Evolutionary conservation across 805 yeast species (phyloP).

Genomic region (Kodamaea jinghongensis): DNA sequence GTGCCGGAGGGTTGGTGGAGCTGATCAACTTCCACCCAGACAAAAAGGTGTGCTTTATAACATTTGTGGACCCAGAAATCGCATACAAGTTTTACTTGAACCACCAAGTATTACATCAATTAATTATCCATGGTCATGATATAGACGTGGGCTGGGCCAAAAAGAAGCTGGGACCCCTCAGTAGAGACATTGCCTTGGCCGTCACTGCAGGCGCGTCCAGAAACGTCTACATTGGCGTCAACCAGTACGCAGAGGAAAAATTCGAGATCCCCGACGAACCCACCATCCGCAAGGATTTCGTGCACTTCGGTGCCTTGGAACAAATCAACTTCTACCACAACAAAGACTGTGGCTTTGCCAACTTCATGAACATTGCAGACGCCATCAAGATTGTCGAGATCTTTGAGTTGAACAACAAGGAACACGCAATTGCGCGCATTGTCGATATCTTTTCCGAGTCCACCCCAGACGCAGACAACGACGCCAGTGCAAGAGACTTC

Average conservation of each 20-base stretch:
- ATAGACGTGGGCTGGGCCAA: constrained; percentile 72
- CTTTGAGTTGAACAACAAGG: constrained; percentile 35
- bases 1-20: constrained; percentile 75
- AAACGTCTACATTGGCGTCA: constrained; percentile 70
- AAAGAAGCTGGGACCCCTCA: constrained; percentile 61
- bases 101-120: constrained; percentile 53
- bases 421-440: constrained; percentile 28
- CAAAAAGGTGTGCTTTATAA: constrained; percentile 62
- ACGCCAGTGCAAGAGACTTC: constrained; percentile 33
- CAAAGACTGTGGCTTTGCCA: constrained; percentile 72
- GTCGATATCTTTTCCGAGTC: constrained; percentile 52
- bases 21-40: constrained; percentile 49
- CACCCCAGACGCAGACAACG: constrained; percentile 28
- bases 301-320: constrained; percentile 66
- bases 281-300: constrained; percentile 57
- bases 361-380: constrained; percentile 59
- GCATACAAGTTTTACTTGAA: constrained; percentile 67
- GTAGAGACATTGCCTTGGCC: constrained; percentile 54
- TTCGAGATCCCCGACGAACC: constrained; percentile 38
- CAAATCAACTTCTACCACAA: constrained; percentile 71
- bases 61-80: constrained; percentile 61
- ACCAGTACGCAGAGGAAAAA: constrained; percentile 21
- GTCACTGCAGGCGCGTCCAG: constrained; percentile 75
- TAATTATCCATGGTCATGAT: constrained; percentile 59
- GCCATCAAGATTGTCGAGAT: constrained; percentile 65